These are phyloP conservation scores for Debaryomyces castellii DNA, from an alignment of 805 yeast genomes.

Conservation along the genomic window DNA sequence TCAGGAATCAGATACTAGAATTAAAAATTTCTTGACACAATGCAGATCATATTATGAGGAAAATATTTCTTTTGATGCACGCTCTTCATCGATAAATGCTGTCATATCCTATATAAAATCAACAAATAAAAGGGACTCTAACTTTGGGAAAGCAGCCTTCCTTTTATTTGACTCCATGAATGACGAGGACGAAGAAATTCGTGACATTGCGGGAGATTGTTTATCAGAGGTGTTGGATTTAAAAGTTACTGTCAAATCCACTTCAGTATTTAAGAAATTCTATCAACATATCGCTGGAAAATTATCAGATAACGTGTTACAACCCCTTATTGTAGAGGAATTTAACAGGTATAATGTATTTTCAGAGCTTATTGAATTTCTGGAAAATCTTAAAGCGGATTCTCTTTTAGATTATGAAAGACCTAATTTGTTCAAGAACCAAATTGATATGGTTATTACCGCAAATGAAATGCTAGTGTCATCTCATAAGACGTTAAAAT, in stretches of 20 bases:
- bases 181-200: slow-evolving; percentile 69
- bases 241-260: not conserved
- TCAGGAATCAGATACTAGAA: not conserved
- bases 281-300: not conserved
- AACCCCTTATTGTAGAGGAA: not conserved
- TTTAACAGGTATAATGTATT: not conserved
- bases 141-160: slow-evolving; percentile 17
- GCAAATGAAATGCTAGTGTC: not conserved
- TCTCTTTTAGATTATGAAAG: slow-evolving; percentile 66
- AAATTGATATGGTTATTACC: slow-evolving; percentile 10
- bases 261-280: not conserved
- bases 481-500: not conserved
- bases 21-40: not conserved
- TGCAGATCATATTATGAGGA: not conserved
- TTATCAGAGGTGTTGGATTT: slow-evolving; percentile 30
- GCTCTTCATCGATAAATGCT: not conserved
- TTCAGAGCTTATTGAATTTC: not conserved
- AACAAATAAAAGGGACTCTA: not conserved
- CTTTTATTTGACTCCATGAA: slow-evolving; percentile 37
- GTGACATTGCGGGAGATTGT: slow-evolving; percentile 46
- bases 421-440: slow-evolving; percentile 63
- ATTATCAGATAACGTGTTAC: not conserved
- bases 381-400: slow-evolving; percentile 16
- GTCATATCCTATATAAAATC: not conserved
- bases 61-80: not conserved